Evolutionary conservation across 257 asterid species (phyloP).

Genomic region (Rauvolfia tetraphylla): DNA sequence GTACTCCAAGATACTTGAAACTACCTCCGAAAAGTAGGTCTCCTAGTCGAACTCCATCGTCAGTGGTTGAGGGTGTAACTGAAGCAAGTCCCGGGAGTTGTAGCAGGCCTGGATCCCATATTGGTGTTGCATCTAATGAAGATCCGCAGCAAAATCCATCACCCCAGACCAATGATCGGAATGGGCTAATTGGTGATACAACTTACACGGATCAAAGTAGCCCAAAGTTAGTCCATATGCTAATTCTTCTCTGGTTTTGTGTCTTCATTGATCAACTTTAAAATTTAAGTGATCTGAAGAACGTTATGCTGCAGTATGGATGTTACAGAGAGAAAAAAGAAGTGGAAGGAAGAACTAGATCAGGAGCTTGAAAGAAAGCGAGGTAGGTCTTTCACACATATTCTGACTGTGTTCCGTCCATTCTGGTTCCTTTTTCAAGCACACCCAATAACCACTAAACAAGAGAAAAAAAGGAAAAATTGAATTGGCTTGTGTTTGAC

Average conservation of each 20-base stretch:
- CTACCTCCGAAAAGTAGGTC: constrained; percentile 45
- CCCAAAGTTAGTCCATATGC: constrained; percentile 25
- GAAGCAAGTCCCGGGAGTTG: constrained; percentile 40
- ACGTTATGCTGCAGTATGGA: constrained; percentile 16
- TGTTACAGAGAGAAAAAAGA: constrained; percentile 36
- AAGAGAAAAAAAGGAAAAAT: not conserved
- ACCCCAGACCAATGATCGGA: constrained; percentile 28
- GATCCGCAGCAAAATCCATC: constrained; percentile 25
- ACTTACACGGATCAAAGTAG: constrained; percentile 25
- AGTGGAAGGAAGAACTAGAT: constrained; percentile 45
- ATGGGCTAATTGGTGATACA: constrained; percentile 10
- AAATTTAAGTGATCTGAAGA: constrained; percentile 2
- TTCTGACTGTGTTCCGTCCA: not conserved
- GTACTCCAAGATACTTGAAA: constrained; percentile 28
- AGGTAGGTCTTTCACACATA: constrained; percentile 20
- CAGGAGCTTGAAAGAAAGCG: constrained; percentile 47
- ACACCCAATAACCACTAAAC: not conserved
- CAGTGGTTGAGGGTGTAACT: constrained; percentile 20
- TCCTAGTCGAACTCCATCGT: constrained; percentile 31
- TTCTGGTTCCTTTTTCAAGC: no score
- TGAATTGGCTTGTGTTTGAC: not conserved
- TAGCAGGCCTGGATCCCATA: constrained; percentile 21
- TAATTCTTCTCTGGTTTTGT: not conserved
- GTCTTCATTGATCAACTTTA: constrained; percentile 1
- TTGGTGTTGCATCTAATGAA: constrained; percentile 21